Percentiles rank a stretch among this genome's conserved stretches.
Conservation (phyloP, 2,329 filamentous ascomycete genomes). For the Fusarium sp. region DNA sequence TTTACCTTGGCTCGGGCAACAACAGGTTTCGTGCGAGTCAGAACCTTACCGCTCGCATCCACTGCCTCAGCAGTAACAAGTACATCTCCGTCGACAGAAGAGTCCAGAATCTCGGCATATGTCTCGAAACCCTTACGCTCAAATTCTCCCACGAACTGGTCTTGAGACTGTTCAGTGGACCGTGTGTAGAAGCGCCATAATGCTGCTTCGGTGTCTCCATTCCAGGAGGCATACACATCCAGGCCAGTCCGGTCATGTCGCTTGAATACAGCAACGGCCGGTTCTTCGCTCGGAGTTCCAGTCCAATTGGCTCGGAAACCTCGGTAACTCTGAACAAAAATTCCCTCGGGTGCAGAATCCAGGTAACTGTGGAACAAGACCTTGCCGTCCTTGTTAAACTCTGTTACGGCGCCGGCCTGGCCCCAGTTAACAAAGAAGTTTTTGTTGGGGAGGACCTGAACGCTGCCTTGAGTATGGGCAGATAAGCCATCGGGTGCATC, state of each 20-base stretch:
- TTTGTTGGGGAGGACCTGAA: conserved; percentile 65
- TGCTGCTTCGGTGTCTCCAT: conserved; percentile 7
- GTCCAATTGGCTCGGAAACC: conserved; percentile 67
- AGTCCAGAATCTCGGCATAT: background rate
- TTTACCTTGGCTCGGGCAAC: background rate
- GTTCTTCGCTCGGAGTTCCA: conserved; percentile 53
- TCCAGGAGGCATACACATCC: conserved; percentile 7
- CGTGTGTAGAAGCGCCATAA: background rate
- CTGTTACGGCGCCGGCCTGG: conserved; percentile 60
- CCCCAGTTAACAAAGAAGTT: conserved; percentile 71
- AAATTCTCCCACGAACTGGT: background rate
- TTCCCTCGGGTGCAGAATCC: conserved; percentile 38
- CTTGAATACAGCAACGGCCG: conserved; percentile 38
- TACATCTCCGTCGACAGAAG: background rate
- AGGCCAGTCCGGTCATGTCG: background rate
- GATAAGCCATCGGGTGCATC: conserved; percentile 61
- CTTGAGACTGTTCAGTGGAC: background rate
- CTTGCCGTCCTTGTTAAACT: conserved; percentile 59
- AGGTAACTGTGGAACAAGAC: conserved; percentile 66
- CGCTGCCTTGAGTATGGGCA: conserved; percentile 61
- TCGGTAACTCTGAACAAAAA: conserved; percentile 64
- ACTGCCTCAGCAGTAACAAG: background rate
- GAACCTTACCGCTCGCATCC: background rate
- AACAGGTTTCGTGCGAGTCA: background rate
- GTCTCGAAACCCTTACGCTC: background rate